Base-by-base conservation (phyloP, 352 stramenopile genomes). In the Phytopythium ostracodes region DNA sequence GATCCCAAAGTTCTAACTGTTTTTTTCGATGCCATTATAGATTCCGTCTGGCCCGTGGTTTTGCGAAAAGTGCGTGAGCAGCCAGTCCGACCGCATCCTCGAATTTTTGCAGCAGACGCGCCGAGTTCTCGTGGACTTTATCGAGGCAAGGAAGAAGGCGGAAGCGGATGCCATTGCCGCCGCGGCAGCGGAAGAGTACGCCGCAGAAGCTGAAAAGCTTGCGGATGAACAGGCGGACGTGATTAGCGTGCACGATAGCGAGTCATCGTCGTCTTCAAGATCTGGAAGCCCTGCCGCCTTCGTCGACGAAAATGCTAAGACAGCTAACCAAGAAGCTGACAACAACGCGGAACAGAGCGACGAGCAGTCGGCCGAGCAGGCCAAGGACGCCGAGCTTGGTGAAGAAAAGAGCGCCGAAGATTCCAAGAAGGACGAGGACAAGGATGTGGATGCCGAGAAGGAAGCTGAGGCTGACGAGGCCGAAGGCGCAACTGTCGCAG, bases 91-190 rank as follows among this genome's bases (percentile, higher is more conserved):
- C 49, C 64, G 75, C 3, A 86, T 91, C 38, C 68, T 88, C 14
- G 76, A 87, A 31, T 91, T 91, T 54, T 62, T 91, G 17, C 77
- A 86, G 50, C 81, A 91, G 40, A 84, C 77, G 15, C 71, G 76
- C 12, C 79, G 81, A 10, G 80, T 91, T 10, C 60, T 87, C 0
- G 63, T 76, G 31, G 68, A 84, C 42, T 71, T 62, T 15, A 78
- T 84, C 27, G 57, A 47, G 27, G 60, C 72, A 44, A 53, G 67
- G 44, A 73, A 69, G 53, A 38, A 33, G 44, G 50, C 59, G 11
- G 51, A 57, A 9, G 29, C 40, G 17, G 50, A 61, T 40, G 42
- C 46, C 3, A 31, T 44, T 12, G 7, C 51, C 6, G 25, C 47
- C 20, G n/a, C 43, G 7, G 29, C 33, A 0, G 56, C 31, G 22